A percentile compares a stretch with the other conserved stretches of the same genome.
These are phyloP conservation scores for Herpotrichia juniperi DNA, from an alignment of 2,329 filamentous ascomycete genomes.

Conservation along the genomic window DNA sequence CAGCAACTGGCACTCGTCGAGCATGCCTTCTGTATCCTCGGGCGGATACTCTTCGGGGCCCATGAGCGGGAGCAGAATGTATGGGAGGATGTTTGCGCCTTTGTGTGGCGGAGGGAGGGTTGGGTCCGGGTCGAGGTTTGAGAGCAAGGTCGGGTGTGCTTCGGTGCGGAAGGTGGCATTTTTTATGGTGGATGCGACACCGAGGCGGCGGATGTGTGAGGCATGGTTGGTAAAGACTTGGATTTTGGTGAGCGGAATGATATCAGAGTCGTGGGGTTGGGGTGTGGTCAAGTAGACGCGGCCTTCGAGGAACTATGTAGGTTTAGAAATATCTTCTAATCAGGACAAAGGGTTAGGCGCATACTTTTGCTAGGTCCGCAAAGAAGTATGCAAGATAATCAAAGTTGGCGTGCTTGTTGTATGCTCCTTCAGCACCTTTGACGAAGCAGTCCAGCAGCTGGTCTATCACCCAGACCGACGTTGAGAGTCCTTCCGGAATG, in stretches of 20 bases:
- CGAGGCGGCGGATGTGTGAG: constrained; percentile 81
- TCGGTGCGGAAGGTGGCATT: constrained; percentile 85
- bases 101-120: constrained; percentile 57
- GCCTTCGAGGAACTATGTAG: constrained; percentile 68
- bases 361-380: constrained; percentile 78
- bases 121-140: constrained; percentile 39
- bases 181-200: constrained; percentile 96
- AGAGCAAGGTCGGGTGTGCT: constrained; percentile 73
- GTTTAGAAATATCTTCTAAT: background rate
- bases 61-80: constrained; percentile 85
- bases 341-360: background rate
- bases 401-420: constrained; percentile 85
- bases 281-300: constrained; percentile 75
- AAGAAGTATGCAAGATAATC: constrained; percentile 96
- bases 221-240: constrained; percentile 93
- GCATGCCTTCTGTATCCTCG: constrained; percentile 85
- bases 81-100: constrained; percentile 82
- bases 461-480: constrained; percentile 77
- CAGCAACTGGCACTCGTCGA: constrained; percentile 87
- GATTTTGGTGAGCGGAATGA: constrained; percentile 91
- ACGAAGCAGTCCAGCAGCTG: constrained; percentile 96
- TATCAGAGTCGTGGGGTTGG: constrained; percentile 74
- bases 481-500: constrained; percentile 71
- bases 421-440: constrained; percentile 80
- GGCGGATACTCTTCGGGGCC: constrained; percentile 87